These are phyloP conservation scores for Hericium coralloides DNA, from an alignment of 768 basidiomycete genomes.

Conservation along the genomic window DNA sequence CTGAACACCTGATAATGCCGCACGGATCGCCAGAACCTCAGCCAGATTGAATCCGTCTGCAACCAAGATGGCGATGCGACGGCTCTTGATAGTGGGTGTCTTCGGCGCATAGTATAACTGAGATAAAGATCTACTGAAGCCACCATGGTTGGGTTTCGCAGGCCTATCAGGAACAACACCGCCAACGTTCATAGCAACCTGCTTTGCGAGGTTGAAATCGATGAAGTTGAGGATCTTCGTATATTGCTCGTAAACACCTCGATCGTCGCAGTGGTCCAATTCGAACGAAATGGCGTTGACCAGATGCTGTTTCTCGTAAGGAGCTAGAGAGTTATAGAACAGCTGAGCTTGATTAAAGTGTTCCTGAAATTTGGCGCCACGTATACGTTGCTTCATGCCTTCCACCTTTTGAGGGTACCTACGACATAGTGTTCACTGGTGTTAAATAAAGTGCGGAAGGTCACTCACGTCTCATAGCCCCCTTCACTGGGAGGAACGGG, in stretches of 20 bases:
- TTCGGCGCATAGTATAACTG: conserved; percentile 48
- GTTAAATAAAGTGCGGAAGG: background rate
- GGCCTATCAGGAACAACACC: conserved; percentile 46
- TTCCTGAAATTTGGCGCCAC: conserved; percentile 71
- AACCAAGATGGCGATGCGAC: conserved; percentile 70
- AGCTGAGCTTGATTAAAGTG: conserved; percentile 68
- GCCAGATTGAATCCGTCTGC: conserved; percentile 63
- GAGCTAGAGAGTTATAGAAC: conserved; percentile 75
- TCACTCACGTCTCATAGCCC: conserved; percentile 39
- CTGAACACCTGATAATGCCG: conserved; percentile 39
- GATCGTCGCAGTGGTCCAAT: conserved; percentile 76
- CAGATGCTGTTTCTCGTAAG: conserved; percentile 65
- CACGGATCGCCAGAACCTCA: conserved; percentile 51
- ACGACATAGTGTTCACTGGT: conserved; percentile 1
- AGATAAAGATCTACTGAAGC: conserved; percentile 45
- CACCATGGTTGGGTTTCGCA: conserved; percentile 46
- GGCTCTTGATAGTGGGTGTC: conserved; percentile 48
- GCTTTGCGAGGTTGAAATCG: conserved; percentile 61
- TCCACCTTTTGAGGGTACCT: conserved; percentile 41
- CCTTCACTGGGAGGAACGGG: conserved; percentile 44
- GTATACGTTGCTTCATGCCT: conserved; percentile 51
- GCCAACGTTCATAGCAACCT: conserved; percentile 59
- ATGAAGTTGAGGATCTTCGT: conserved; percentile 63
- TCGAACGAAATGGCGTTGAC: conserved; percentile 70
- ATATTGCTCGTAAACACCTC: conserved; percentile 57